Percentiles rank a stretch among this genome's conserved stretches.
Evolutionary conservation across 805 yeast genomes (phyloP).

Genomic region (Wickerhamiella azymoides): DNA sequence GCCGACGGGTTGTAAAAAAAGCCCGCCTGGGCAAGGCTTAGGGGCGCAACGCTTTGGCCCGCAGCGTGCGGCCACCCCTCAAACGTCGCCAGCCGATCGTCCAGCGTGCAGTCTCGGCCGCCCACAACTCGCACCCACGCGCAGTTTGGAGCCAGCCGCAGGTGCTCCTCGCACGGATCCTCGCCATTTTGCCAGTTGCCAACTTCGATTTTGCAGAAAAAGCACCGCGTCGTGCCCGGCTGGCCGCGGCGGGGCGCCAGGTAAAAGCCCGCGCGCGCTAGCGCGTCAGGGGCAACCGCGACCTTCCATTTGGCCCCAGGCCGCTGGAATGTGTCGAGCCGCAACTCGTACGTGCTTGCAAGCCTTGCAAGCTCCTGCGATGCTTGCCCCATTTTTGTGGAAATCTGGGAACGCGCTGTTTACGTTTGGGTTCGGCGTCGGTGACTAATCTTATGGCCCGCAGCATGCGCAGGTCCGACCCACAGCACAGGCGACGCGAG

Average conservation of each 20-base stretch:
- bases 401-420: too few species aligned
- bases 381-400: too few species aligned
- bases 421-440: too few species aligned
- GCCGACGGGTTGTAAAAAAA: neutral
- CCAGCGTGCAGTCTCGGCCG: neutral
- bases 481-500: too few species aligned
- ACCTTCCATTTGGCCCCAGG: neutral
- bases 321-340: slow-evolving; percentile 1
- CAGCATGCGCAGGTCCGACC: too few species aligned
- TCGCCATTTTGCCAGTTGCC: slow-evolving; percentile 2
- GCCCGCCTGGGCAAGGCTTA: slow-evolving; percentile 6
- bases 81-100: slow-evolving; percentile 6
- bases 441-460: too few species aligned
- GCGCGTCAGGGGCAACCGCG: neutral
- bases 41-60: neutral
- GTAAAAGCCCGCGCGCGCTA: slow-evolving; percentile 8
- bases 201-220: slow-evolving; percentile 6
- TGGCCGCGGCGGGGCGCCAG: neutral
- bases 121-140: slow-evolving; percentile 4
- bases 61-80: slow-evolving; percentile 3
- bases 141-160: slow-evolving; percentile 2
- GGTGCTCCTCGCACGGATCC: slow-evolving; percentile 3
- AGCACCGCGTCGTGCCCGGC: slow-evolving; percentile 3
- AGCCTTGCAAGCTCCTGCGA: neutral
- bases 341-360: neutral